phyloP scores from a whole-genome alignment of 2,329 filamentous ascomycete genomes.

The Fusarium pilosicola region DNA sequence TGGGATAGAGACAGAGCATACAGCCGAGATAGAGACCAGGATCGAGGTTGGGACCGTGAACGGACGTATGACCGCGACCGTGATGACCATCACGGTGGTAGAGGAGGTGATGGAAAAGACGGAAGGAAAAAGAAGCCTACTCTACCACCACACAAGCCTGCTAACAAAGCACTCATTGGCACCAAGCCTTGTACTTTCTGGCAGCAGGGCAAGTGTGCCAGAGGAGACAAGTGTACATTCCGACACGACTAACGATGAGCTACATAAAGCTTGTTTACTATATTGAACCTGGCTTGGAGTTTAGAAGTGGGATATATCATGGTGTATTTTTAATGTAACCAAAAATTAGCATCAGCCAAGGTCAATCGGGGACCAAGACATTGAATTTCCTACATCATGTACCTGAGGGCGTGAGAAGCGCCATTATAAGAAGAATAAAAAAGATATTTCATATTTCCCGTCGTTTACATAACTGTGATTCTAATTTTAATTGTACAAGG shows the following conservation, averaged over 20 bases:
- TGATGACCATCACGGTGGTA: conserved; percentile 46
- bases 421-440: conserved; percentile 13
- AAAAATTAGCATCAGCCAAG: conserved; percentile 24
- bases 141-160: conserved; percentile 54
- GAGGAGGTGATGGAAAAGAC: conserved; percentile 51
- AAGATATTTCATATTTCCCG: conserved; percentile 14
- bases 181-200: conserved; percentile 77
- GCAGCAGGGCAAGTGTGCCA: conserved; percentile 75
- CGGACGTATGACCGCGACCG: conserved; percentile 48
- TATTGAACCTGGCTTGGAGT: conserved; percentile 21
- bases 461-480: neutral
- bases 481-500: neutral
- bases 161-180: conserved; percentile 68
- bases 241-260: conserved; percentile 64
- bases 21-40: conserved; percentile 46
- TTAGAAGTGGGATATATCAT: conserved; percentile 5
- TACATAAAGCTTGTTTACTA: conserved; percentile 5
- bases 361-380: neutral
- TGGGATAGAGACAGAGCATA: conserved; percentile 37
- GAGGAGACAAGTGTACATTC: conserved; percentile 79
- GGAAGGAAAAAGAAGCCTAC: conserved; percentile 54
- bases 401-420: neutral
- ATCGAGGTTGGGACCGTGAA: conserved; percentile 44
- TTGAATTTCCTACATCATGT: conserved; percentile 8
- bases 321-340: conserved; percentile 43